Percentiles rank a stretch among this genome's conserved stretches.
These are phyloP conservation scores for Tympanopsis confertula DNA, from an alignment of 2,329 filamentous ascomycete species.

Conservation along the genomic window DNA sequence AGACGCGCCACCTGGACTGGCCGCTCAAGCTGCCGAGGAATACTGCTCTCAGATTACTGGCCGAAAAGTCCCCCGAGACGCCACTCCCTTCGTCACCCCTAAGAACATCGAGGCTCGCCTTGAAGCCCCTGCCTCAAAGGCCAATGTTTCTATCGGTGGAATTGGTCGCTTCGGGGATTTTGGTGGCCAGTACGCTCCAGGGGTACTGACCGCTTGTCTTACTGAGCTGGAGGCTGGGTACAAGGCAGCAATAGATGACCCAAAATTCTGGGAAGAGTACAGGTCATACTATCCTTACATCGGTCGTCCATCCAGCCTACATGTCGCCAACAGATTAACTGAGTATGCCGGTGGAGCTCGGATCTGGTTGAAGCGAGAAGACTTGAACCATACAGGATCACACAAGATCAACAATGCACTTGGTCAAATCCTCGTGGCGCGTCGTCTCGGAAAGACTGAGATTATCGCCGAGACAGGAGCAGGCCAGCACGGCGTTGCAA, in stretches of 20 bases:
- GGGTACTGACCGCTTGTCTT: constrained; percentile 94
- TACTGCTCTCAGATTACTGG: constrained; percentile 66
- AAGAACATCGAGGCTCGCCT: constrained; percentile 25
- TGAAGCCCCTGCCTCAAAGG: constrained; percentile 20
- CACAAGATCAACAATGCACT: constrained; percentile 99
- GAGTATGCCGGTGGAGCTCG: constrained; percentile 83
- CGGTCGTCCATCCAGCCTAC: constrained; percentile 83
- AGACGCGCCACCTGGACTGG: constrained; percentile 53
- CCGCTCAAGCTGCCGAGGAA: constrained; percentile 61
- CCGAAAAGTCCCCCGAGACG: constrained; percentile 20
- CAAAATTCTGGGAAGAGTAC: constrained; percentile 94
- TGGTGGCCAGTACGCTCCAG: constrained; percentile 92
- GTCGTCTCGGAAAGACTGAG: constrained; percentile 79
- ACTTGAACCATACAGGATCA: constrained; percentile 92
- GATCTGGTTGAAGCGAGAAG: constrained; percentile 96
- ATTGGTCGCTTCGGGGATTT: constrained; percentile 89
- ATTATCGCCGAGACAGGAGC: constrained; percentile 98
- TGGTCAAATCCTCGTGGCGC: constrained; percentile 80
- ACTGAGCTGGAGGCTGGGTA: constrained; percentile 85
- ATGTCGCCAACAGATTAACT: constrained; percentile 78
- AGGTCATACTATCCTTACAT: constrained; percentile 94
- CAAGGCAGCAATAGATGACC: constrained; percentile 74
- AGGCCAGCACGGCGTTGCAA: constrained; percentile 94
- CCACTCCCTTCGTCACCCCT: constrained; percentile 31
- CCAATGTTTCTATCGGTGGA: constrained; percentile 63